A percentile compares a stretch with the other conserved stretches of the same genome.
Conservation (phyloP, 257 asterid genomes). For the Fraxinus anomala region DNA sequence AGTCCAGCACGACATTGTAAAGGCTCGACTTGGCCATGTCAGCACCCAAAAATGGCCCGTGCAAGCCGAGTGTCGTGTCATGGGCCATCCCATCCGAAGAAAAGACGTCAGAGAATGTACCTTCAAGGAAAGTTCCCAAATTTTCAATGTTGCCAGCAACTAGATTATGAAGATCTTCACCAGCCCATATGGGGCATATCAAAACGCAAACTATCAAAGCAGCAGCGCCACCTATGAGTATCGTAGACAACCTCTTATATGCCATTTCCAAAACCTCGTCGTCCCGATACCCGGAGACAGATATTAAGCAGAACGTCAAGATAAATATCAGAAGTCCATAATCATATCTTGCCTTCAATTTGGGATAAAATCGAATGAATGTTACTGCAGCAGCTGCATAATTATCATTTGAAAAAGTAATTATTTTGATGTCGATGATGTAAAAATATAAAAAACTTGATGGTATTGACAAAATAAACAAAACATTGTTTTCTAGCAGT, state of each 20-base stretch:
- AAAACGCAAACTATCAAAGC: constrained; percentile 16
- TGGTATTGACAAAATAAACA: no score
- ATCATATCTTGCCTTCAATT: constrained; percentile 31
- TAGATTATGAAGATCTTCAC: constrained; percentile 32
- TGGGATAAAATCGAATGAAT: constrained; percentile 28
- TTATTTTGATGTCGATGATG: not conserved
- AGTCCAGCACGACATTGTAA: not conserved
- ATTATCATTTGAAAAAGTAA: not conserved
- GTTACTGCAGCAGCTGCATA: constrained; percentile 24
- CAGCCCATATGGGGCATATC: constrained; percentile 33
- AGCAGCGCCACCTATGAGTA: constrained; percentile 30
- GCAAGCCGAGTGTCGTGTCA: not conserved
- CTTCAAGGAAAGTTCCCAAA: constrained; percentile 31
- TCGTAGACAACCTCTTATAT: constrained; percentile 22
- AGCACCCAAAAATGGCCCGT: not conserved
- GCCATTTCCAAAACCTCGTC: constrained; percentile 34
- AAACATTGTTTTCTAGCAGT: no score
- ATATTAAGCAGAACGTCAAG: constrained; percentile 30
- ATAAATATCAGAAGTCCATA: constrained; percentile 30
- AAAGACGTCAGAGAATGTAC: constrained; percentile 1
- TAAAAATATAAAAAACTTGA: no score
- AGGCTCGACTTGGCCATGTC: not conserved
- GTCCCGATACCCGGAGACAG: constrained; percentile 31
- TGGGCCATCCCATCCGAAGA: not conserved
- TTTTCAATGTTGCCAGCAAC: constrained; percentile 33